A percentile compares a stretch with the other conserved stretches of the same genome.
Conservation (phyloP, 1,284 basidiomycete species). For the Peniophora sp. region DNA sequence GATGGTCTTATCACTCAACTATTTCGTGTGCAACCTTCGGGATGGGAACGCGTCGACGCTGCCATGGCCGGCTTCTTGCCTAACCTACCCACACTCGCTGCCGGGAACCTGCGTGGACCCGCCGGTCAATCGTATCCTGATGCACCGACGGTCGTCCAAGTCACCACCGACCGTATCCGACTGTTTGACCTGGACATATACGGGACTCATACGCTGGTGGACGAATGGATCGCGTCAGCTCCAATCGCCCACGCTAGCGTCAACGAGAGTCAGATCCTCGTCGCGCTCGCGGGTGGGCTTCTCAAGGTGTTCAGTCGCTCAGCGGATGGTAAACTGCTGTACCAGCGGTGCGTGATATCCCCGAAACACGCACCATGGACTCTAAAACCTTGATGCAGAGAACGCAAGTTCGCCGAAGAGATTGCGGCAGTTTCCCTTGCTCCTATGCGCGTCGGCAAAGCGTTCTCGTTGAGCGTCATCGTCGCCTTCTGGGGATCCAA, state of each 20-base stretch:
- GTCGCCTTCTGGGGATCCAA: constrained; percentile 77
- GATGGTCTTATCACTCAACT: constrained; percentile 46
- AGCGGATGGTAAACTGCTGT: constrained; percentile 23
- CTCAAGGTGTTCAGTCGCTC: constrained; percentile 7
- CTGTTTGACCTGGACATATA: constrained; percentile 36
- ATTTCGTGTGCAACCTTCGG: constrained; percentile 30
- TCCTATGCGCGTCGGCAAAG: constrained; percentile 40
- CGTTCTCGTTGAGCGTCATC: constrained; percentile 41
- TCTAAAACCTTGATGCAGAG: too few species aligned
- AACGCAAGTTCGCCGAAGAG: constrained; percentile 25
- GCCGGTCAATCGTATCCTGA: constrained; percentile 35
- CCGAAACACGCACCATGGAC: too few species aligned
- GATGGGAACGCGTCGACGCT: constrained; percentile 25
- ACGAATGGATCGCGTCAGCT: too few species aligned
- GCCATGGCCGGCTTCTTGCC: constrained; percentile 35
- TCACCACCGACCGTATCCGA: constrained; percentile 49
- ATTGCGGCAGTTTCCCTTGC: constrained; percentile 61
- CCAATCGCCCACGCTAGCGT: background rate
- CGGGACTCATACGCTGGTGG: too few species aligned
- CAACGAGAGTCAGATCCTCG: background rate
- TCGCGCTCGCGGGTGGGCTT: too few species aligned
- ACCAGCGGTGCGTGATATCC: background rate
- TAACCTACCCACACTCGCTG: constrained; percentile 54
- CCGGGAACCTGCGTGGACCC: constrained; percentile 47
- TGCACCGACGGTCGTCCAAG: constrained; percentile 60